Evolutionary conservation across 148 eudicot species (phyloP).

Genomic region (Agrostemma githago): DNA sequence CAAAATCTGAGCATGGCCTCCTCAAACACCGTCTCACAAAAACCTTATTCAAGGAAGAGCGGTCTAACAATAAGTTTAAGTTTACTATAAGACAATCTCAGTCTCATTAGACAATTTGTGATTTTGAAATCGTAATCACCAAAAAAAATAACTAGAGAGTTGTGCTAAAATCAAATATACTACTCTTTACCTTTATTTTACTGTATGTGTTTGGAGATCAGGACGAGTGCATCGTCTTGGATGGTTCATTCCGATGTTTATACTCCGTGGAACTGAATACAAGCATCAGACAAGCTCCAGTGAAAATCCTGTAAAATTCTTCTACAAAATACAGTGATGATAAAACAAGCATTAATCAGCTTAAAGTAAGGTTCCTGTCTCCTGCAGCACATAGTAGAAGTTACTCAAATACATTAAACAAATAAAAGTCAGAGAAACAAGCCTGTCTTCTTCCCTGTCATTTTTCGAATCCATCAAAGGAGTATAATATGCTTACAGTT

Average conservation of each 20-base stretch:
- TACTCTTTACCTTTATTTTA: no score
- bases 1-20: neutral
- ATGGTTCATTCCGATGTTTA: no score
- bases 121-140: neutral
- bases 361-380: conserved; percentile 11
- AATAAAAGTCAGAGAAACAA: conserved; percentile 11
- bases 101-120: no score
- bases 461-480: neutral
- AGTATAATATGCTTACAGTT: neutral
- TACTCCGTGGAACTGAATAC: neutral
- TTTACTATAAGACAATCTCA: no score
- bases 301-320: neutral
- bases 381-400: neutral
- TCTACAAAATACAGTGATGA: neutral
- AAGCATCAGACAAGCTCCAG: neutral
- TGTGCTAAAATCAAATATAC: no score
- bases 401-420: neutral
- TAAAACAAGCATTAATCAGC: neutral
- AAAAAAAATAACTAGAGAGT: no score
- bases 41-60: no score
- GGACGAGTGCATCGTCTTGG: no score
- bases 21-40: no score
- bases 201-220: no score
- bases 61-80: no score
- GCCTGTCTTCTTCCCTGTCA: neutral